Base-by-base conservation (phyloP, 2,329 filamentous ascomycete genomes). In the Emericellopsis cladophorae region DNA sequence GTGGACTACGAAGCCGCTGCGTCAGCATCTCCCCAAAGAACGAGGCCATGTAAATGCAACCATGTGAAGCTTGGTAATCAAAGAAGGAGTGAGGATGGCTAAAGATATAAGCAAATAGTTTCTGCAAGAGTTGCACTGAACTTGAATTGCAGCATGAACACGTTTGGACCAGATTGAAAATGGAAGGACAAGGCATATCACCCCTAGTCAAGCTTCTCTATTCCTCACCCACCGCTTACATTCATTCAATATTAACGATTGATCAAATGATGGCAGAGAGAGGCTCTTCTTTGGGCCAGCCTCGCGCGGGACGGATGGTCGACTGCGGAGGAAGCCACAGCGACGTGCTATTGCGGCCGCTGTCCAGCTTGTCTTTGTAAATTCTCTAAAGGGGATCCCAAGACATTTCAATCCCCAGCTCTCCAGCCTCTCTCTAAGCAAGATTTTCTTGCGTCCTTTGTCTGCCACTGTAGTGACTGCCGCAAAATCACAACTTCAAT, bases 381-480 rank as follows among this genome's bases (percentile, higher is more conserved):
- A 64, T 61, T 6, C 6, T 32, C 15, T 6, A 12, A 12, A 32
- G 31, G 15, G 4, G 3, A 32, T 12, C 11, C 31, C 31, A 32
- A 32, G 6, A 12, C 15, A 32, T 15, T 32, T 6, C 18, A 21
- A 21, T 21, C 18, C 5, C 11, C 6, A 12, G 6, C 6, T 12
- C n/a, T 32, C 6, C 31, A 72, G 66, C 67, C 71, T 2, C 66
- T 58, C 15, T 47, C 66, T 44, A 62, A 55, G 1, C 61, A 62
- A 1, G 67, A 62, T 9, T 52, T 78, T 0, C 45, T 70, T 15
- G 55, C 58, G 44, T 67, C 61, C 5, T 78, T 79, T 49, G 49
- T 79, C 48, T 81, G 75, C 57, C 64, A 80, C 59, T 81, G 76
- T 53, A 53, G 58, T 29, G 75, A 81, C 56, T 80, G 74, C 55